Base-by-base conservation (phyloP, 192 early-diverging fungal genomes). In the Umbelopsis vinacea region DNA sequence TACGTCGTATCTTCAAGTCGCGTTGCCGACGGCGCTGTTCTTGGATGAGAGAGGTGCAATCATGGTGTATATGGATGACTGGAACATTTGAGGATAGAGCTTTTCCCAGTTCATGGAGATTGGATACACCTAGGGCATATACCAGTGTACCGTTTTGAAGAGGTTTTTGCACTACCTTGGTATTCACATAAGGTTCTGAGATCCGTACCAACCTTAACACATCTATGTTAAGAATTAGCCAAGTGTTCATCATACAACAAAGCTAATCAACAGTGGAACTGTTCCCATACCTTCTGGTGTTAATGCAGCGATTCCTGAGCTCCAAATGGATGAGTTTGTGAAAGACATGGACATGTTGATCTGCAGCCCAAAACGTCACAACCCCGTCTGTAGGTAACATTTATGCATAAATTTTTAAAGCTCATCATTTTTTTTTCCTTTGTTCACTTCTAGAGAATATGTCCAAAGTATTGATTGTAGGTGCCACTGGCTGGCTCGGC, bases 121-220 rank as follows among this genome's bases (percentile, higher is more conserved):
- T 63, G 33, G 57, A 63, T 63, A 63, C 57, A n/a, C 57, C 57
- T 11, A 63, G 57, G 17, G 57, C 33, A 63, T 63, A 63, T 37
- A 63, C 11, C 5, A 33, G 29, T 0, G 57, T 37, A 26, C 26
- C 57, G 19, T 29, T 33, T 12, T 63, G 6, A 8, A 3, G 29
- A 1, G 26, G 15, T 37, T 19, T 63, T 37, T 35, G 57, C 26
- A 63, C 57, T 7, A 63, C 57, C 12, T 17, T 63, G 17, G 29
- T 37, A 37, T 37, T 63, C 14, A 63, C 33, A 17, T 63, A 63
- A 12, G 57, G 26, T n/a, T 63, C 57, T 29, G 57, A 63, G 26
- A 63, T 63, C n/a, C n/a, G 1, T 14, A 63, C 4, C 57, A 63
- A 37, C 15, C 57, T 29, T 37, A 37, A 19, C 4, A 63, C 35